These are phyloP conservation scores for Kalanchoe fedtschenkoi DNA, from an alignment of 164 flowering plant species.

Conservation along the genomic window DNA sequence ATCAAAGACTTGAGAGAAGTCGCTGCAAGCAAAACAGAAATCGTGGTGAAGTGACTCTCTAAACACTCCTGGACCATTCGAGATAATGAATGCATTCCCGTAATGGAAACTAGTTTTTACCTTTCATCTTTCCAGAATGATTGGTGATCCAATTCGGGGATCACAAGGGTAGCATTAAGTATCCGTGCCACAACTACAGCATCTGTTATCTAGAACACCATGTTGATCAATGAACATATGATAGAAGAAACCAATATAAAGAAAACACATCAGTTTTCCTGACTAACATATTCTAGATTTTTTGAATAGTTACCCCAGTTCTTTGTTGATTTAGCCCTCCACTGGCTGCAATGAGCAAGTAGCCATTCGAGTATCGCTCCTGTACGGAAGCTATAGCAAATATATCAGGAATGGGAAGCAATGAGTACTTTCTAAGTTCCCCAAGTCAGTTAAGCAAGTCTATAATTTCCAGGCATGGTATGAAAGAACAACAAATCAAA, in stretches of 20 bases:
- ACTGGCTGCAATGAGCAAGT: constrained; percentile 93
- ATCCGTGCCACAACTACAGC: constrained; percentile 96
- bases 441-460: neutral
- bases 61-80: neutral
- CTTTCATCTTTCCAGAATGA: constrained; percentile 98
- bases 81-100: neutral
- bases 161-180: constrained; percentile 88
- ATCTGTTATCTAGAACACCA: constrained; percentile 71
- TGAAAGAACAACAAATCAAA: neutral
- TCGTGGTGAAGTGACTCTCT: constrained; percentile 6
- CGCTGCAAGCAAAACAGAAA: constrained; percentile 47
- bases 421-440: neutral
- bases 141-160: constrained; percentile 90
- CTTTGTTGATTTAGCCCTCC: constrained; percentile 98
- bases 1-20: constrained; percentile 76
- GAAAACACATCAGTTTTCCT: neutral
- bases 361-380: constrained; percentile 67
- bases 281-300: neutral
- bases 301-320: constrained; percentile 58
- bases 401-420: neutral
- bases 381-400: constrained; percentile 47
- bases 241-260: neutral
- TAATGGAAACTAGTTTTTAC: constrained; percentile 24
- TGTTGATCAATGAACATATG: neutral
- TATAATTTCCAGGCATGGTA: neutral